A percentile compares a stretch with the other conserved stretches of the same genome.
These are phyloP conservation scores for Hansenula lynferdii DNA, from an alignment of 1,139 yeast genomes.

Conservation along the genomic window DNA sequence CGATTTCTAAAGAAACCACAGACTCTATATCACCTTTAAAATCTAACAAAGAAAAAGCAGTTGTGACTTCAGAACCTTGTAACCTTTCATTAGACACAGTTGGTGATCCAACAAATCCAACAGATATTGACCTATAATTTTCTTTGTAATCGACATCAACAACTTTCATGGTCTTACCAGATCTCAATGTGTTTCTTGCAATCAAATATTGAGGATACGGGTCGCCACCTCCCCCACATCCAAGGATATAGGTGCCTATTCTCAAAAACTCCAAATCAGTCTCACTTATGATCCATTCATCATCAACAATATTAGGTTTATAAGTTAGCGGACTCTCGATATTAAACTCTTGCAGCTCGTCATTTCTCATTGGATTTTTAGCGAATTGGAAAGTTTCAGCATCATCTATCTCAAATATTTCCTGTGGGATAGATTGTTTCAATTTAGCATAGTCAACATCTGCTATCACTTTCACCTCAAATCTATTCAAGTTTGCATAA, in stretches of 20 bases:
- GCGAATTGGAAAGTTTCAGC: slow-evolving; percentile 5
- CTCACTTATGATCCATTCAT: slow-evolving; percentile 37
- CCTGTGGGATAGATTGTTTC: slow-evolving; percentile 1
- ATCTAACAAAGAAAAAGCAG: slow-evolving; percentile 15
- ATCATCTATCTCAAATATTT: not conserved
- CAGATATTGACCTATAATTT: slow-evolving; percentile 30
- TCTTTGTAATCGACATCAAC: slow-evolving; percentile 30
- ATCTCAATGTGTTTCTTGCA: slow-evolving; percentile 28
- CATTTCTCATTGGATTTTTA: slow-evolving; percentile 11
- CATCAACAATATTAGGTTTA: slow-evolving; percentile 29
- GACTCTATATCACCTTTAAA: slow-evolving; percentile 30
- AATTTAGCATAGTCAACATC: slow-evolving; percentile 33
- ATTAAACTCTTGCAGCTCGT: slow-evolving; percentile 9
- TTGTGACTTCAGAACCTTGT: slow-evolving; percentile 25
- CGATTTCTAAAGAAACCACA: slow-evolving; percentile 33
- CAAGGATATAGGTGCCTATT: slow-evolving; percentile 40
- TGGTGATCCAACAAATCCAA: slow-evolving; percentile 43
- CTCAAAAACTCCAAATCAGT: slow-evolving; percentile 37
- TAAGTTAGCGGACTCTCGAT: slow-evolving; percentile 25
- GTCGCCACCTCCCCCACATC: slow-evolving; percentile 48
- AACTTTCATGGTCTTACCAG: slow-evolving; percentile 32
- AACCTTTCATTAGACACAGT: slow-evolving; percentile 40
- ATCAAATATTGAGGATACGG: slow-evolving; percentile 39
- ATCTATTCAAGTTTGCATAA: slow-evolving; percentile 32
- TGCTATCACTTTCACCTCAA: slow-evolving; percentile 34